phyloP scores from a whole-genome alignment of 371 early-diverging fungal genomes.

The Smittium mucronatum region DNA sequence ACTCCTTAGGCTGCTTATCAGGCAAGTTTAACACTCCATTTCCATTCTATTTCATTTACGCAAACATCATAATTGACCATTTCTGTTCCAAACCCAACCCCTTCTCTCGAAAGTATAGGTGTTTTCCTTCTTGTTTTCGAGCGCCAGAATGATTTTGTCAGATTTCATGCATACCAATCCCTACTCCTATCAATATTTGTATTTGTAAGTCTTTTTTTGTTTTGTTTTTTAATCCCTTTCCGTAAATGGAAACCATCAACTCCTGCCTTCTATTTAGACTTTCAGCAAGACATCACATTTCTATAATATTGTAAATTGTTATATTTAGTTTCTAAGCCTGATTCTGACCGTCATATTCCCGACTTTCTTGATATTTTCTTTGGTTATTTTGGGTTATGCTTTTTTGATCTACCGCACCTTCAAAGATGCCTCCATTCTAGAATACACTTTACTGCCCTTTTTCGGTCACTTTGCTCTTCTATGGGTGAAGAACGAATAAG shows the following conservation, averaged over 20 bases:
- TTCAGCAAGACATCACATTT: too few relatives aligned
- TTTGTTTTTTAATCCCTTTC: too few relatives aligned
- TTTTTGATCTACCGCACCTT: slow-evolving; percentile 23
- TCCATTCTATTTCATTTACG: slow-evolving; percentile 8
- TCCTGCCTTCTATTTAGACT: too few relatives aligned
- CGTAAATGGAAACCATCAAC: too few relatives aligned
- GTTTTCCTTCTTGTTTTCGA: slow-evolving; percentile 58
- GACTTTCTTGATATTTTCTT: not conserved
- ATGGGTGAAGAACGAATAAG: slow-evolving; percentile 31
- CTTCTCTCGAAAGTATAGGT: slow-evolving; percentile 32
- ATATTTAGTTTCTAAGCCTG: not conserved
- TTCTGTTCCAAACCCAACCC: not conserved
- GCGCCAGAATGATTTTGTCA: slow-evolving; percentile 63
- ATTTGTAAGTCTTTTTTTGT: slow-evolving; percentile 17
- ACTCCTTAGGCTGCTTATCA: slow-evolving; percentile 51
- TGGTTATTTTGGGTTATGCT: slow-evolving; percentile 3
- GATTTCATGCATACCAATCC: slow-evolving; percentile 79
- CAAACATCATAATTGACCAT: slow-evolving; percentile 2
- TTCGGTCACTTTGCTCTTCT: slow-evolving; percentile 23
- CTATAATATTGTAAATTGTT: not conserved
- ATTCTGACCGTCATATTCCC: not conserved
- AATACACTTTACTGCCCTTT: slow-evolving; percentile 28
- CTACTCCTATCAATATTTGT: slow-evolving; percentile 20
- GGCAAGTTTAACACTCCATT: slow-evolving; percentile 36
- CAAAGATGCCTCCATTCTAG: slow-evolving; percentile 26